A percentile compares a stretch with the other conserved stretches of the same genome.
These are phyloP conservation scores for Hyparrhenia diplandra DNA, from an alignment of 176 grass and related monocot species.

Conservation along the genomic window DNA sequence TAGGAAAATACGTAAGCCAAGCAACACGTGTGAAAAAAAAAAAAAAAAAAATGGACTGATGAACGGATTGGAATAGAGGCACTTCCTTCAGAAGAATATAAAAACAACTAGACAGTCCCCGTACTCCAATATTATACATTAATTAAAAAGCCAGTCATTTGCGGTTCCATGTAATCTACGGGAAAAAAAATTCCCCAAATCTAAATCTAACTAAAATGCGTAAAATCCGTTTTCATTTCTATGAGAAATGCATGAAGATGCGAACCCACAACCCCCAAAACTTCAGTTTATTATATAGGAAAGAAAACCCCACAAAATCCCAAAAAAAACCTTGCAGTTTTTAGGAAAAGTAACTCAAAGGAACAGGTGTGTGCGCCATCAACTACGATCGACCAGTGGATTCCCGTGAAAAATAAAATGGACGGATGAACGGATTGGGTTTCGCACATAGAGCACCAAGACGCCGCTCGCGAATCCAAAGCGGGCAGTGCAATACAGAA, in stretches of 20 bases:
- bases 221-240: not conserved
- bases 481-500: not conserved
- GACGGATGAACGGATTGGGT: not conserved
- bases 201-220: not conserved
- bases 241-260: not conserved
- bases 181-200: no score
- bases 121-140: not conserved
- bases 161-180: no score
- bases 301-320: no score
- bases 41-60: no score
- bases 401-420: not conserved
- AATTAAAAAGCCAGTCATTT: not conserved
- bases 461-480: not conserved
- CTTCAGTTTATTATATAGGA: no score
- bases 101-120: not conserved
- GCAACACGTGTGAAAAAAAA: not conserved
- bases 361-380: no score
- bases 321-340: no score
- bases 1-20: no score
- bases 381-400: no score
- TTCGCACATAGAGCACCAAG: not conserved
- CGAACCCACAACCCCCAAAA: not conserved
- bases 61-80: not conserved
- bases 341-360: no score
- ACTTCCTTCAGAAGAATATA: not conserved